These are phyloP conservation scores for Agrostemma githago DNA, from an alignment of 148 eudicot species.

Conservation along the genomic window DNA sequence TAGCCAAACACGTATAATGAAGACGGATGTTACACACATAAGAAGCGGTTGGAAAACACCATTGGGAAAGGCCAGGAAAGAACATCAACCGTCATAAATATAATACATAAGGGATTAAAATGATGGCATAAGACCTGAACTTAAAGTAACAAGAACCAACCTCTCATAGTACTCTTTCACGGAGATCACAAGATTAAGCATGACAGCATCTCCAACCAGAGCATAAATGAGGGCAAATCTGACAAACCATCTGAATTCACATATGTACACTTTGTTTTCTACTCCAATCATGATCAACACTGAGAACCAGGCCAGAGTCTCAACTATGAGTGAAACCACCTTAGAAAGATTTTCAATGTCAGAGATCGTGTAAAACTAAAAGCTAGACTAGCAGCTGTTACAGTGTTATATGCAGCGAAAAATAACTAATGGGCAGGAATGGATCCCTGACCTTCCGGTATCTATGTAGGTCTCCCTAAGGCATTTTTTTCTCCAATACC, in stretches of 20 bases:
- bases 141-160: constrained; percentile 34
- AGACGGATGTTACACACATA: not conserved
- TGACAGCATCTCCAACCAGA: constrained; percentile 71
- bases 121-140: not conserved
- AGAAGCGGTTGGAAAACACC: not conserved
- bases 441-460: not conserved
- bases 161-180: constrained; percentile 59
- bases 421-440: not conserved
- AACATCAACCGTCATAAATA: not conserved
- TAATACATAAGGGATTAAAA: not conserved
- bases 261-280: constrained; percentile 78
- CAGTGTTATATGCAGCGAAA: not conserved
- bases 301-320: constrained; percentile 83
- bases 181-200: constrained; percentile 72
- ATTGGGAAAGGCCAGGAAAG: not conserved
- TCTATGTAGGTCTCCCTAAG: not conserved
- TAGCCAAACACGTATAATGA: not conserved
- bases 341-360: constrained; percentile 22
- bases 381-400: not conserved
- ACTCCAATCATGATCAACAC: constrained; percentile 64
- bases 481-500: not conserved
- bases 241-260: constrained; percentile 81
- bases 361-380: not conserved
- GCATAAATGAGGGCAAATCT: constrained; percentile 76
- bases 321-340: constrained; percentile 56